Conservation (phyloP, 2,329 filamentous ascomycete genomes). For the Cordyceps fumosorosea region DNA sequence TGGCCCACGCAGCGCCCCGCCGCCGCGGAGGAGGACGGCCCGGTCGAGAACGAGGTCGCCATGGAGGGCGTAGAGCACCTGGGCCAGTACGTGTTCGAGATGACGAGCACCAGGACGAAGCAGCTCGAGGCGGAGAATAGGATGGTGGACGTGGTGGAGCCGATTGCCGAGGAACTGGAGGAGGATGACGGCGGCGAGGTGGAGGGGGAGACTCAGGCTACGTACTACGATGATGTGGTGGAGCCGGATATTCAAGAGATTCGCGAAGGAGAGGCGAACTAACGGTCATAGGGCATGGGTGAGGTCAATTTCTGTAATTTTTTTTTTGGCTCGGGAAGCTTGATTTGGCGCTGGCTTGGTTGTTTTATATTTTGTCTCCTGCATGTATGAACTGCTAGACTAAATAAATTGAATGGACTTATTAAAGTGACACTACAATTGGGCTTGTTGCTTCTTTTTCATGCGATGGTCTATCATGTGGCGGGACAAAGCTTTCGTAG, state of each 20-base stretch:
- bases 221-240: slow-evolving; percentile 23
- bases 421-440: no score
- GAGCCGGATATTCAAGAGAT: slow-evolving; percentile 32
- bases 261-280: slow-evolving; percentile 24
- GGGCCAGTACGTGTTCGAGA: slow-evolving; percentile 93
- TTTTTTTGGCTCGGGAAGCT: not conserved
- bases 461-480: no score
- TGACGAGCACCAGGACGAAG: slow-evolving; percentile 63
- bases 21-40: slow-evolving; percentile 30
- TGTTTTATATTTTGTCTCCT: not conserved
- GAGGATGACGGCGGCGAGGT: slow-evolving; percentile 17
- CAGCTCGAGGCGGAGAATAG: slow-evolving; percentile 39
- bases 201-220: slow-evolving; percentile 17
- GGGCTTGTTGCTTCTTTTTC: no score
- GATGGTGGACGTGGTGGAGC: slow-evolving; percentile 17
- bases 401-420: not conserved
- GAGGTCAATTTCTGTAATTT: not conserved
- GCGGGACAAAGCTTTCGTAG: no score
- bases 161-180: slow-evolving; percentile 20
- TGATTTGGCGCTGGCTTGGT: slow-evolving; percentile 5
- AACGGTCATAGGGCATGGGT: not conserved
- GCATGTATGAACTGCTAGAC: not conserved
- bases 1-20: slow-evolving; percentile 58
- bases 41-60: slow-evolving; percentile 50
- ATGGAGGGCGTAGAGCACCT: slow-evolving; percentile 94